Evolutionary conservation across 352 stramenopile species (phyloP).

Genomic region (Phytopythium vexans): DNA sequence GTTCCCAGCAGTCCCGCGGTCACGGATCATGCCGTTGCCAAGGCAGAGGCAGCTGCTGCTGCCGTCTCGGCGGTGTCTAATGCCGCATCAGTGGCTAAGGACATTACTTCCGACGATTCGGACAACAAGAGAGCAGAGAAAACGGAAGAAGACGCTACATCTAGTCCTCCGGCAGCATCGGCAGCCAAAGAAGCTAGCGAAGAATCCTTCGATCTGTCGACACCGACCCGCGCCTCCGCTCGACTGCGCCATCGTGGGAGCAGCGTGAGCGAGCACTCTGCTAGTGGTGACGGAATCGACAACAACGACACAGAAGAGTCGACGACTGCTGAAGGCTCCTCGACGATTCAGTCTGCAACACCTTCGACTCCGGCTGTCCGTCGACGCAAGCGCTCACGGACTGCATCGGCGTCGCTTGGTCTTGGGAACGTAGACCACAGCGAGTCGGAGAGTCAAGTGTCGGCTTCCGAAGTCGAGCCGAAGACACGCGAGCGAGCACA

Average conservation of each 20-base stretch:
- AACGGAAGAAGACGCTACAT: slow-evolving; percentile 2
- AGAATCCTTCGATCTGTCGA: slow-evolving; percentile 17
- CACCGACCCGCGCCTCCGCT: slow-evolving; percentile 44
- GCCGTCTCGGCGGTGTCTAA: no score
- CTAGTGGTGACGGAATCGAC: no score
- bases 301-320: slow-evolving; percentile 10
- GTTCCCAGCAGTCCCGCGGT: no score
- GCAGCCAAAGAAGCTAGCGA: slow-evolving; percentile 6
- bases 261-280: slow-evolving; percentile 36
- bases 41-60: slow-evolving; percentile 1
- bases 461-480: slow-evolving; percentile 42
- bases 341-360: slow-evolving; percentile 11
- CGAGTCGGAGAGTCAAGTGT: slow-evolving; percentile 57
- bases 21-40: no score
- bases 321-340: slow-evolving; percentile 2
- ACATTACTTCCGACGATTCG: slow-evolving; percentile 8
- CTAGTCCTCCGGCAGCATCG: slow-evolving; percentile 10
- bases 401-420: slow-evolving; percentile 20
- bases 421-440: slow-evolving; percentile 50
- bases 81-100: no score
- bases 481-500: slow-evolving; percentile 26
- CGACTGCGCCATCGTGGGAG: slow-evolving; percentile 51
- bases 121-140: slow-evolving; percentile 4
- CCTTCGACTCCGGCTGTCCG: slow-evolving; percentile 15
- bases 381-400: slow-evolving; percentile 35